These are phyloP conservation scores for Aspergillus eucalypticola DNA, from an alignment of 2,329 filamentous ascomycete genomes.

Conservation along the genomic window DNA sequence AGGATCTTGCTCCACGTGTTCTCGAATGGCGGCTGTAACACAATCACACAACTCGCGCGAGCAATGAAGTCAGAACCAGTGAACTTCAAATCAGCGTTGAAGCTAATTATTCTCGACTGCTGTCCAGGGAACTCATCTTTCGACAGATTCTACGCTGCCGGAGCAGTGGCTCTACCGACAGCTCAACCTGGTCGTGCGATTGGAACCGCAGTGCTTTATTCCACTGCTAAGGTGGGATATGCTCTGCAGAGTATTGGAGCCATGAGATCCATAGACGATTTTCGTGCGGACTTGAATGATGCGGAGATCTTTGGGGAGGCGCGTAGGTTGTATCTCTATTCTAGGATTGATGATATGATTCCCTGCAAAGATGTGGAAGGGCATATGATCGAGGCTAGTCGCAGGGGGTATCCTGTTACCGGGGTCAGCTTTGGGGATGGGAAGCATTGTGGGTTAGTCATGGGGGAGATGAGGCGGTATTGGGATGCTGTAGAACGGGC, in stretches of 20 bases:
- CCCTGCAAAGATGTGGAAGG: slow-evolving; percentile 22
- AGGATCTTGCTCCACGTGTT: slow-evolving; percentile 17
- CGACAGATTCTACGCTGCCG: slow-evolving; percentile 9
- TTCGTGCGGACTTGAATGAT: slow-evolving; percentile 21
- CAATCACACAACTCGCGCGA: slow-evolving; percentile 9
- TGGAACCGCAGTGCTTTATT: slow-evolving; percentile 19
- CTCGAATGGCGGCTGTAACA: slow-evolving; percentile 19
- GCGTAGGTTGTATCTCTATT: slow-evolving; percentile 23
- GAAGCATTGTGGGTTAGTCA: slow-evolving; percentile 24
- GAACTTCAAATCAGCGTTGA: neutral
- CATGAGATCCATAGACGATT: slow-evolving; percentile 15
- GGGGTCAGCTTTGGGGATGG: slow-evolving; percentile 20
- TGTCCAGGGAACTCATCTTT: slow-evolving; percentile 16
- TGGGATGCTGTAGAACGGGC: slow-evolving; percentile 19
- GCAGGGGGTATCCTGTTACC: slow-evolving; percentile 13
- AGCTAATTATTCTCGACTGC: slow-evolving; percentile 16
- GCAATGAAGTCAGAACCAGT: neutral
- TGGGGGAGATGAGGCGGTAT: slow-evolving; percentile 18
- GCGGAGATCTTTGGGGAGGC: slow-evolving; percentile 16
- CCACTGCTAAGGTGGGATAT: slow-evolving; percentile 16
- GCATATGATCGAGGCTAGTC: slow-evolving; percentile 18
- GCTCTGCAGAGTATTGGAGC: slow-evolving; percentile 14
- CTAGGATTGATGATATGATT: slow-evolving; percentile 21
- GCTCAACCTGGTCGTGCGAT: slow-evolving; percentile 12
- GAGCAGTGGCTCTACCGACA: slow-evolving; percentile 15